Evolutionary conservation across 495 filamentous ascomycete species (phyloP).

Genomic region (Staphylotrichum tortipilum): DNA sequence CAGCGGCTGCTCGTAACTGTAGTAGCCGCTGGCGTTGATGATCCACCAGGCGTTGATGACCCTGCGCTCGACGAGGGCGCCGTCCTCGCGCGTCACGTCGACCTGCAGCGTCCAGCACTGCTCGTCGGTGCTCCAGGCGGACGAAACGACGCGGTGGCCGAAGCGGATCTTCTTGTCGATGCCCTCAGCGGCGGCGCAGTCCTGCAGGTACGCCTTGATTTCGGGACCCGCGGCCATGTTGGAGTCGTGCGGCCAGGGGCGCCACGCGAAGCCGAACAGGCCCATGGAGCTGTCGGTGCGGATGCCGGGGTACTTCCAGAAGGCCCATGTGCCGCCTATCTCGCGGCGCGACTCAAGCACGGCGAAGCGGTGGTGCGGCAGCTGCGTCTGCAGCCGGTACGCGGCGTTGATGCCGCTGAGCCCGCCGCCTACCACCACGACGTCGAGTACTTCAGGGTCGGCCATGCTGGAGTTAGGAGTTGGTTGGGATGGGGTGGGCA

Average conservation of each 20-base stretch:
- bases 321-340: slow-evolving; percentile 64
- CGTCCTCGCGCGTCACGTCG: slow-evolving; percentile 30
- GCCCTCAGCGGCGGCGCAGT: slow-evolving; percentile 48
- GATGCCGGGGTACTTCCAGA: slow-evolving; percentile 63
- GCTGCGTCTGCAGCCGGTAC: slow-evolving; percentile 55
- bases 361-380: slow-evolving; percentile 48
- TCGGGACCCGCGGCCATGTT: slow-evolving; percentile 52
- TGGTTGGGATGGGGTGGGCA: not conserved
- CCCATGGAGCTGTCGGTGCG: slow-evolving; percentile 61
- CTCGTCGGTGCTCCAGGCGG: slow-evolving; percentile 52
- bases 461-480: not conserved
- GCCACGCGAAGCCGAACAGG: slow-evolving; percentile 61
- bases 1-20: slow-evolving; percentile 53
- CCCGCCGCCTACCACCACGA: slow-evolving; percentile 64
- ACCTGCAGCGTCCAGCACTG: slow-evolving; percentile 55
- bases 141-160: slow-evolving; percentile 45
- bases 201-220: slow-evolving; percentile 56
- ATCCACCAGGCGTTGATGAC: slow-evolving; percentile 46
- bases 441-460: slow-evolving; percentile 35
- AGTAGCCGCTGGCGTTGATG: slow-evolving; percentile 59
- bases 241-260: slow-evolving; percentile 51
- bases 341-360: slow-evolving; percentile 54
- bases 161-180: slow-evolving; percentile 56
- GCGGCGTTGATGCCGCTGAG: slow-evolving; percentile 70
- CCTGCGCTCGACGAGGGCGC: slow-evolving; percentile 32